Evolutionary conservation across 163 green algal genomes (phyloP).

Genomic region (Trebouxiophyceae sp.): DNA sequence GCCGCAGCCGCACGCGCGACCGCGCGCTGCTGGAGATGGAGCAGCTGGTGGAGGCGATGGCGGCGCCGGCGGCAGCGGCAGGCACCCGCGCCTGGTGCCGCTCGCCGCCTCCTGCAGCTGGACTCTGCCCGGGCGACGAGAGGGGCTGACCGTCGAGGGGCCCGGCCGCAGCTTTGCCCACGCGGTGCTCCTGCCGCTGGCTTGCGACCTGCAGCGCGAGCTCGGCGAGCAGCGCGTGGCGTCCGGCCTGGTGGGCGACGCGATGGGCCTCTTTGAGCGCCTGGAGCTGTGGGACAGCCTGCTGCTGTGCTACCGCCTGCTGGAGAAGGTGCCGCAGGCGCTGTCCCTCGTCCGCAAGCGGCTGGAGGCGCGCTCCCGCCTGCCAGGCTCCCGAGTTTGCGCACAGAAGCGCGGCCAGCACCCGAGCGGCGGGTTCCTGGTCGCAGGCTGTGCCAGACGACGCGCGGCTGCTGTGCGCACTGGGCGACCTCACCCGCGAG

Average conservation of each 20-base stretch:
- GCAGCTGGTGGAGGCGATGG: slow-evolving; percentile 32
- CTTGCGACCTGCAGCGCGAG: slow-evolving; percentile 52
- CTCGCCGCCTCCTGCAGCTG: background rate
- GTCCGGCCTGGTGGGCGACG: slow-evolving; percentile 53
- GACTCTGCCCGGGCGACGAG: background rate
- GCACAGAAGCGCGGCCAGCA: too few relatives aligned
- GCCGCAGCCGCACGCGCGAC: slow-evolving; percentile 62
- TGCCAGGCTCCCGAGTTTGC: background rate
- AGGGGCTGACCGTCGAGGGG: background rate
- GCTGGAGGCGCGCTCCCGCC: slow-evolving; percentile 48
- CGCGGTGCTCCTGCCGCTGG: slow-evolving; percentile 14
- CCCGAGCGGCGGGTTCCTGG: background rate
- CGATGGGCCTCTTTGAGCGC: slow-evolving; percentile 70
- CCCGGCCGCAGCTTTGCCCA: slow-evolving; percentile 12
- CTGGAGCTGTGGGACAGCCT: slow-evolving; percentile 82
- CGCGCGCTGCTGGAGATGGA: slow-evolving; percentile 64
- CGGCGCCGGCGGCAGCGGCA: background rate
- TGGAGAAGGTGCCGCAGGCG: slow-evolving; percentile 61
- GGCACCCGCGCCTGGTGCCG: slow-evolving; percentile 22
- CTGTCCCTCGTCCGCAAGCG: slow-evolving; percentile 54
- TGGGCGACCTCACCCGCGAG: slow-evolving; percentile 73
- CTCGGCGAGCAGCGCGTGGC: slow-evolving; percentile 65
- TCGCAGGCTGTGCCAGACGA: slow-evolving; percentile 52
- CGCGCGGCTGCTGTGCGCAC: slow-evolving; percentile 68
- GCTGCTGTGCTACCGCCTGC: slow-evolving; percentile 79